Conservation (phyloP, 345 rosid species). For the Eutrema japonicum region DNA sequence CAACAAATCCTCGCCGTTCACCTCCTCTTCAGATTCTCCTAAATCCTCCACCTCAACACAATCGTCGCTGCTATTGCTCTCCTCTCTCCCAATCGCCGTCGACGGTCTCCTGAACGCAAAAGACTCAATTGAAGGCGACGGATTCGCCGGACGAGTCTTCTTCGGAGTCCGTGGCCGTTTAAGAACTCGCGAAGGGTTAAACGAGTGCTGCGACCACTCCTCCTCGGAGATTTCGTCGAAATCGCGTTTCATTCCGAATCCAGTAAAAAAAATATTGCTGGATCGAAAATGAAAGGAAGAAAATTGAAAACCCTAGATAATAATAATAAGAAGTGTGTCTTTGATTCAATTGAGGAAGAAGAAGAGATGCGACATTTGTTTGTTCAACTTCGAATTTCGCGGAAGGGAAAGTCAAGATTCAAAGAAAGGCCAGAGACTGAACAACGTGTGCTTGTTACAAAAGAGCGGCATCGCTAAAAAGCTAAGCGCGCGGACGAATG, state of each 20-base stretch:
- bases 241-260: conserved; percentile 63
- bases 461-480: conserved; percentile 12
- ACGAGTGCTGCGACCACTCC: conserved; percentile 79
- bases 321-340: background rate
- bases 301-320: conserved; percentile 37
- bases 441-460: conserved; percentile 29
- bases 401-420: conserved; percentile 42
- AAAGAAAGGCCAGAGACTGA: conserved; percentile 34
- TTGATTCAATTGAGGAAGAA: conserved; percentile 24
- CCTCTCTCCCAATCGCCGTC: conserved; percentile 1
- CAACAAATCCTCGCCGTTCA: conserved; percentile 43
- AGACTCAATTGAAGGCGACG: conserved; percentile 77
- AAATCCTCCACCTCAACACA: conserved; percentile 51
- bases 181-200: conserved; percentile 80
- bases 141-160: conserved; percentile 35
- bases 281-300: background rate
- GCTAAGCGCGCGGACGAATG: conserved; percentile 19
- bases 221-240: conserved; percentile 90
- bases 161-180: conserved; percentile 47
- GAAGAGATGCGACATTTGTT: conserved; percentile 25
- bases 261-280: background rate
- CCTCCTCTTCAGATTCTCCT: conserved; percentile 45
- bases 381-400: conserved; percentile 31
- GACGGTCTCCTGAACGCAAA: conserved; percentile 60
- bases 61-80: conserved; percentile 49